Evolutionary conservation across 1,284 basidiomycete species (phyloP).

Genomic region (Coniferiporia sulphurascens): DNA sequence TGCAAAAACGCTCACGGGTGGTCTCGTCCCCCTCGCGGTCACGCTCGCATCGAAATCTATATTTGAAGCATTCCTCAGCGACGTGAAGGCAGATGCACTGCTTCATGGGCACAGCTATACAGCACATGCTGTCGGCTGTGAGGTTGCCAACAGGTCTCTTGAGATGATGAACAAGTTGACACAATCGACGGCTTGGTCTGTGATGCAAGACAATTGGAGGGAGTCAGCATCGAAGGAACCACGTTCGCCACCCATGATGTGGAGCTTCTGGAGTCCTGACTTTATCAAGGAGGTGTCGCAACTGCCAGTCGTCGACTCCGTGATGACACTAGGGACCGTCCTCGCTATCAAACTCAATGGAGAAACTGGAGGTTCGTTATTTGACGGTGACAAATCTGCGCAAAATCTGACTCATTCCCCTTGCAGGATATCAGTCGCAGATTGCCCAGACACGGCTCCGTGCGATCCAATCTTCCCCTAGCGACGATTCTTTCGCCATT

Average conservation of each 20-base stretch:
- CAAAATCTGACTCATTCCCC: slow-evolving; percentile 12
- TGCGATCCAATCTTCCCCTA: slow-evolving; percentile 40
- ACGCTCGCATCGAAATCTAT: slow-evolving; percentile 80
- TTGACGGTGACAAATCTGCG: background rate
- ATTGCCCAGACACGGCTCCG: slow-evolving; percentile 60
- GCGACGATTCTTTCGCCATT: slow-evolving; percentile 62
- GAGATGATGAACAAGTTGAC: slow-evolving; percentile 53
- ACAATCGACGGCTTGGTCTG: slow-evolving; percentile 49
- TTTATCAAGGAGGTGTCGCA: slow-evolving; percentile 68
- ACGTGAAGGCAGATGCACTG: slow-evolving; percentile 79
- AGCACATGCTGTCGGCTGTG: slow-evolving; percentile 88
- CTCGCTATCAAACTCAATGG: slow-evolving; percentile 78
- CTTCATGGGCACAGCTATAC: slow-evolving; percentile 96
- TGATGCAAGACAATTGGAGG: slow-evolving; percentile 46
- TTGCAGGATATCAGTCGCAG: slow-evolving; percentile 71
- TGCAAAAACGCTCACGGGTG: slow-evolving; percentile 94
- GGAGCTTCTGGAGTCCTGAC: slow-evolving; percentile 85
- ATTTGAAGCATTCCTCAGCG: slow-evolving; percentile 76
- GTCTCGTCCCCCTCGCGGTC: slow-evolving; percentile 82
- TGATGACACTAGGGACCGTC: slow-evolving; percentile 88
- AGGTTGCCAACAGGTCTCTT: slow-evolving; percentile 83
- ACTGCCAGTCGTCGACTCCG: slow-evolving; percentile 57
- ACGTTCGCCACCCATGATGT: slow-evolving; percentile 37
- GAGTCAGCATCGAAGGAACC: slow-evolving; percentile 29
- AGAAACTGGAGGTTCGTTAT: slow-evolving; percentile 45